Evolutionary conservation across 768 basidiomycete species (phyloP), one percentile per base, ranked within the genome.

Genomic region (Mycena latifolia): DNA sequence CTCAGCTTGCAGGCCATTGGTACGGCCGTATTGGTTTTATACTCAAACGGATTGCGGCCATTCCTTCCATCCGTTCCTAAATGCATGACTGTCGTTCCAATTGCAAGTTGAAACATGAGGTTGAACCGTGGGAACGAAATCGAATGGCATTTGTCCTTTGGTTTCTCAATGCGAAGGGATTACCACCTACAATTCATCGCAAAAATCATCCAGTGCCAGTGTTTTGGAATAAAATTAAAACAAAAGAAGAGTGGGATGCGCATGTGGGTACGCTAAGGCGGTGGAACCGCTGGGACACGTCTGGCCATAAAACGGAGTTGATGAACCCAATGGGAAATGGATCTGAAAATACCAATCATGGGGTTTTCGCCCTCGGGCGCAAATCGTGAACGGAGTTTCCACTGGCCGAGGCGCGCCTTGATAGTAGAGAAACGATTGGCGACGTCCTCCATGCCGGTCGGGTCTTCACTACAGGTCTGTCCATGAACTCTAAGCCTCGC

Each of bases 351-450:
- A 5, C 20, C 29, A 24, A 22, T 2, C 5, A 58, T 5, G 18
- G 24, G 3, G 15, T 35, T 22, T 37, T 58, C 46, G 0, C 14
- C 31, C 10, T 17, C 22, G 17, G 2, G 2, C 5, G 46, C 20
- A 15, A 33, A 47, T 1, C 57, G 46, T 5, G 57, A 59, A n/a
- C 57, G 57, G 3, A 59, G 57, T 39, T 59, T 48, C 57, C 57
- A 50, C 24, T 35, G 20, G 46, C 57, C 50, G 8, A 59, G n/a
- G 18, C 47, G 11, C 2, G 29, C 47, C 29, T 20, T 37, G 18
- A 59, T 35, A 5, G 27, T 20, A 39, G 57, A 39, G 20, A 50
- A 59, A 5, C 41, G 39, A 12, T 2, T 2, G 17, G 43, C 41
- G 22, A 55, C 55, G 11, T 27, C 52, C 10, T 25, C 33, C 52